A percentile compares a stretch with the other conserved stretches of the same genome.
These are phyloP conservation scores for Dactylellina sp. DNA, from an alignment of 2,329 filamentous ascomycete genomes.

Conservation along the genomic window DNA sequence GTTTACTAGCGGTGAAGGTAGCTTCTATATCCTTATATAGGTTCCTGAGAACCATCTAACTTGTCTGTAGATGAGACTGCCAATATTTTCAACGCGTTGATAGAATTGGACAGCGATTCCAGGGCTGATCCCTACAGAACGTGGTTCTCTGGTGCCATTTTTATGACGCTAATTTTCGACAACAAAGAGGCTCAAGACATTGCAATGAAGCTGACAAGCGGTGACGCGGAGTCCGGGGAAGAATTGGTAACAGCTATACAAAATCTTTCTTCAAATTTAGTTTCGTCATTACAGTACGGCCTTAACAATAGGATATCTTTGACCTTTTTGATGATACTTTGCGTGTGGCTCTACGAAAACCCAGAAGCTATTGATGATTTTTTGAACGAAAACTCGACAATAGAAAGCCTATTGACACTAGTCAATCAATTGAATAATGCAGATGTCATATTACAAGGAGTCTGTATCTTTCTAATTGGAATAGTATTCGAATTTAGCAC, in stretches of 20 bases:
- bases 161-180: constrained; percentile 86
- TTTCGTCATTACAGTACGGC: constrained; percentile 78
- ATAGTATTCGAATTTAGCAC: constrained; percentile 97
- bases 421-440: constrained; percentile 73
- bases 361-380: constrained; percentile 92
- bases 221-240: constrained; percentile 87
- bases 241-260: constrained; percentile 96
- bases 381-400: constrained; percentile 87
- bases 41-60: background rate
- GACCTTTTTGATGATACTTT: constrained; percentile 88
- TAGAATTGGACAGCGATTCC: constrained; percentile 72
- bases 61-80: constrained; percentile 80
- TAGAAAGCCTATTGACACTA: constrained; percentile 85
- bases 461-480: constrained; percentile 85
- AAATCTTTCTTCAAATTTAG: constrained; percentile 84
- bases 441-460: constrained; percentile 78
- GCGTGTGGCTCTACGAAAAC: constrained; percentile 92
- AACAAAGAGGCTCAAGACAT: constrained; percentile 76
- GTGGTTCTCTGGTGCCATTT: constrained; percentile 89
- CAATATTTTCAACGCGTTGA: constrained; percentile 86
- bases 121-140: constrained; percentile 80
- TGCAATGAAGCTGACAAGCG: constrained; percentile 85
- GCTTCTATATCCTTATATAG: background rate
- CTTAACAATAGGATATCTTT: constrained; percentile 83
- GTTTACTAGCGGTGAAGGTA: constrained; percentile 66